phyloP scores from a whole-genome alignment of 2,329 filamentous ascomycete species.

The Colletotrichum australisinense region DNA sequence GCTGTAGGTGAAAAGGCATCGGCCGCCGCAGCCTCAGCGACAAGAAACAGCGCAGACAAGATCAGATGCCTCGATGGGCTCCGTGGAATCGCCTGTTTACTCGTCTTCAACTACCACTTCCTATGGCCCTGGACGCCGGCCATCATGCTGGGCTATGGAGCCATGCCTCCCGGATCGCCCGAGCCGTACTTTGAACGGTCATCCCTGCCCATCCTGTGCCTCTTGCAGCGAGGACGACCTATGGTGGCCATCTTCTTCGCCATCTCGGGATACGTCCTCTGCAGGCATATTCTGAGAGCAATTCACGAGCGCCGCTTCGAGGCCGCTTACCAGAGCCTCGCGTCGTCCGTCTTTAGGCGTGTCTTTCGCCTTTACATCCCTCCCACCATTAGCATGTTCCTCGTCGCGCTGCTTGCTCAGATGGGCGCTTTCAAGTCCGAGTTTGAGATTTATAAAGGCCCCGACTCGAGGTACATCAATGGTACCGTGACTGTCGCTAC shows the following conservation, averaged over 20 bases:
- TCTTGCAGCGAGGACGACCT: conserved; percentile 51
- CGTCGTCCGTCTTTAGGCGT: conserved; percentile 51
- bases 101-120: conserved; percentile 57
- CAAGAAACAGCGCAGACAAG: conserved; percentile 43
- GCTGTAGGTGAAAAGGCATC: conserved; percentile 10
- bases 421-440: conserved; percentile 50
- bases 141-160: conserved; percentile 54
- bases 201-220: conserved; percentile 52
- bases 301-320: conserved; percentile 50
- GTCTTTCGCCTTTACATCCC: conserved; percentile 54
- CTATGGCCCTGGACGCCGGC: conserved; percentile 53
- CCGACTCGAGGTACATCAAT: conserved; percentile 53
- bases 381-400: conserved; percentile 53
- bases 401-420: conserved; percentile 52
- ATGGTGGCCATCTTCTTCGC: conserved; percentile 58
- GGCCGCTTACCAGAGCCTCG: conserved; percentile 49
- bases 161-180: conserved; percentile 47
- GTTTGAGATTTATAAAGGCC: conserved; percentile 48
- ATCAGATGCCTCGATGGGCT: conserved; percentile 53
- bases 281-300: conserved; percentile 49
- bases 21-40: not conserved
- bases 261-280: conserved; percentile 56
- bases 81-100: conserved; percentile 53
- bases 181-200: conserved; percentile 47
- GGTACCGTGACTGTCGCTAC: conserved; percentile 46